These are phyloP conservation scores for Cutaneotrichosporon mucoides DNA, from an alignment of 1,284 basidiomycete species.

Conservation along the genomic window DNA sequence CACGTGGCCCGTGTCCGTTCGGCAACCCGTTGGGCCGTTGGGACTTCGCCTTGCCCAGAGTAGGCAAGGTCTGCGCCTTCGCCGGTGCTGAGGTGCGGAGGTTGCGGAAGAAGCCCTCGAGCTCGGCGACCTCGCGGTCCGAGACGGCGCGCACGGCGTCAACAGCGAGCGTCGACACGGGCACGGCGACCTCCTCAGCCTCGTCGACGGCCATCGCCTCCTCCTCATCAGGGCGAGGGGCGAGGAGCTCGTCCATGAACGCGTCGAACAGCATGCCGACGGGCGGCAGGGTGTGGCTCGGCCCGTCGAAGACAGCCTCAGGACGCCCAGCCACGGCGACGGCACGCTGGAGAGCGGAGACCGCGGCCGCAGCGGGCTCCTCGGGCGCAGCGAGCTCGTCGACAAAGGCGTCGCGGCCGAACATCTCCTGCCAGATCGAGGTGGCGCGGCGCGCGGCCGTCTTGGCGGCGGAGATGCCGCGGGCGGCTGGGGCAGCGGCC, in stretches of 20 bases:
- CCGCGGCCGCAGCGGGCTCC: conserved; percentile 16
- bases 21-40: conserved; percentile 1
- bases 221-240: conserved; percentile 8
- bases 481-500: conserved; percentile 11
- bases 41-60: conserved; percentile 3
- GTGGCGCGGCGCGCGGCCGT: conserved; percentile 5
- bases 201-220: conserved; percentile 4
- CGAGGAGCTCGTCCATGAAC: conserved; percentile 64
- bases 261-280: conserved; percentile 69
- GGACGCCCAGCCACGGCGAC: conserved; percentile 29
- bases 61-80: background rate
- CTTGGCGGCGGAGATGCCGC: conserved; percentile 1
- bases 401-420: conserved; percentile 48
- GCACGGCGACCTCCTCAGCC: background rate
- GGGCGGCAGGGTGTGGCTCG: conserved; percentile 75
- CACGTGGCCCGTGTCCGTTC: conserved; percentile 3
- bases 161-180: background rate
- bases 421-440: conserved; percentile 52
- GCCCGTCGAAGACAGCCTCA: conserved; percentile 61
- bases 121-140: conserved; percentile 18
- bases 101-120: conserved; percentile 13
- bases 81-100: conserved; percentile 1
- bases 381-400: conserved; percentile 23
- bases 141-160: conserved; percentile 11
- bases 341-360: conserved; percentile 25